phyloP scores from a whole-genome alignment of 257 asterid species.

The Solanum sejunctum region DNA sequence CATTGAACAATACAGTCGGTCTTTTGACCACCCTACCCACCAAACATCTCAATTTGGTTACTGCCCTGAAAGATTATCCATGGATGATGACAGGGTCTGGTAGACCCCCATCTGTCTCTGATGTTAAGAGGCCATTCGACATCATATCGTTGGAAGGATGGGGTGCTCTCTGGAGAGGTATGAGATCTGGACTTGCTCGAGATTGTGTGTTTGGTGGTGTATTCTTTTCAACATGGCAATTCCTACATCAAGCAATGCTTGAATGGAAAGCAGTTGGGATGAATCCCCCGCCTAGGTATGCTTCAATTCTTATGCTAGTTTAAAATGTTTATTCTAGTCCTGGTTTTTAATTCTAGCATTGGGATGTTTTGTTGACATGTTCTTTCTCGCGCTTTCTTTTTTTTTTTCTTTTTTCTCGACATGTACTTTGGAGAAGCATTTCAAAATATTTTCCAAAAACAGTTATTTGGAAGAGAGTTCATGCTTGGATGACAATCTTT shows the following conservation, averaged over 20 bases:
- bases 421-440: not conserved
- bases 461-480: not conserved
- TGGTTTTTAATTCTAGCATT: not conserved
- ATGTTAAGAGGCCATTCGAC: slow-evolving; percentile 47
- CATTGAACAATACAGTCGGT: slow-evolving; percentile 47
- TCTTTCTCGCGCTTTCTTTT: no score
- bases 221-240: slow-evolving; percentile 84
- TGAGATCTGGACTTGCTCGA: slow-evolving; percentile 69
- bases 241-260: slow-evolving; percentile 53
- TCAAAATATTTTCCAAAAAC: not conserved
- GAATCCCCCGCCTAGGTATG: slow-evolving; percentile 81
- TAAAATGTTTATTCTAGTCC: not conserved
- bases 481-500: not conserved
- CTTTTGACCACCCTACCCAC: slow-evolving; percentile 61
- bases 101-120: slow-evolving; percentile 63
- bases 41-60: slow-evolving; percentile 38
- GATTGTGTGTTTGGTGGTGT: slow-evolving; percentile 86
- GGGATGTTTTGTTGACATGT: not conserved
- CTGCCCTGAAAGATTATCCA: slow-evolving; percentile 73
- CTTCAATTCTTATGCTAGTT: not conserved
- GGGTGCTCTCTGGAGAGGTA: slow-evolving; percentile 79
- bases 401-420: no score
- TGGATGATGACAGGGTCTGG: slow-evolving; percentile 99
- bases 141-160: slow-evolving; percentile 74
- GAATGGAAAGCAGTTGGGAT: slow-evolving; percentile 93